Evolutionary conservation across 148 eudicot species (phyloP), one percentile per base, ranked within the genome.

Genomic region (Chenopodium formosanum): DNA sequence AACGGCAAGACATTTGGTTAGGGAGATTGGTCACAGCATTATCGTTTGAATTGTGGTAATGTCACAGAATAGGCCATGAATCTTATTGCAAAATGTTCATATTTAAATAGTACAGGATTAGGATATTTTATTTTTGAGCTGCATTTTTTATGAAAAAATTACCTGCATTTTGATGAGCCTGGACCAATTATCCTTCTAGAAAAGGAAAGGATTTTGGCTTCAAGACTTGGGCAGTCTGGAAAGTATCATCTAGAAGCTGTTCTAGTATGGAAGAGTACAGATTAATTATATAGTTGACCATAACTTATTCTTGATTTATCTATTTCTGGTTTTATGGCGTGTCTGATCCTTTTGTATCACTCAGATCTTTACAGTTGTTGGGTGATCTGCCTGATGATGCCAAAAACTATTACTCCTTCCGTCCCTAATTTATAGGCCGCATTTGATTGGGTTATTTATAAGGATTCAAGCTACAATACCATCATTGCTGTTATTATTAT

Each of bases 11-110:
- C 86, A 89, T 79, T 87, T 84, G 79, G 73, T 83, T 32, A 86
- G 89, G 82, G 90, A 90, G 77, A 86, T 88, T 53, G 92, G 94
- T 79, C 83, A 78, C 80, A 90, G 92, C 85, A 86, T 81, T 82
- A 84, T 91, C 63, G 89, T 78, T 82, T 87, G 82, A 86, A 75
- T 67, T 79, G 73, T 80, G 75, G 68, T 64, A 47, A 34, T 25
- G 0, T 47, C 52, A 44, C 69, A 70, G 48, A 27, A 75, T 60
- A 23, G 52, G 29, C 40, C 77, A 69, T 37, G 11, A 14, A 46
- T 65, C 71, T 13, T 64, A 78, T 62, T 78, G 32, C 71, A 48
- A 48, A 9, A 25, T 23, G 53, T 7, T 3, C 37, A 63, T 19
- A 52, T 1, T 62, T 70, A 32, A 44, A 10, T 31, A 68, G 16